Conservation (phyloP, 2,329 filamentous ascomycete genomes). For the Geosmithia putterillii region DNA sequence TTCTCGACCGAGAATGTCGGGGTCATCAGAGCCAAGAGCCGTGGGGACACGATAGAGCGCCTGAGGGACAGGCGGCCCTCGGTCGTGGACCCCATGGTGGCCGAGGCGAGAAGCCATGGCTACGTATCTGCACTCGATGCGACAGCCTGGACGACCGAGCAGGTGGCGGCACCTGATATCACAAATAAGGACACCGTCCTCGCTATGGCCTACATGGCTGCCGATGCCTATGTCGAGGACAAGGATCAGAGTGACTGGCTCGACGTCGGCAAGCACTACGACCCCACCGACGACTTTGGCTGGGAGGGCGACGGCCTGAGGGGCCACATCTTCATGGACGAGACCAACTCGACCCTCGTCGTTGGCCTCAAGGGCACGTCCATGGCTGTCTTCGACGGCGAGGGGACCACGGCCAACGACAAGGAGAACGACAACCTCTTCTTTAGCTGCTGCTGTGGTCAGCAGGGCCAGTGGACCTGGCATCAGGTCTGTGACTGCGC, state of each 20-base stretch:
- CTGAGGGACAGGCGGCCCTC: conserved; percentile 66
- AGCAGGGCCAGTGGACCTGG: conserved; percentile 84
- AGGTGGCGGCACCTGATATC: conserved; percentile 66
- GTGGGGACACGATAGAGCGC: conserved; percentile 60
- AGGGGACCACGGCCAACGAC: conserved; percentile 92
- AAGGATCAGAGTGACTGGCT: conserved; percentile 69
- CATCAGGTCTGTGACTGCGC: conserved; percentile 90
- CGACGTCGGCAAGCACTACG: conserved; percentile 67
- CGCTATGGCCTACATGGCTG: conserved; percentile 75
- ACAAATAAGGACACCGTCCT: conserved; percentile 77
- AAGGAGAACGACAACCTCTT: conserved; percentile 97
- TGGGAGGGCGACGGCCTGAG: conserved; percentile 84
- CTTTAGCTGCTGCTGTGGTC: conserved; percentile 94
- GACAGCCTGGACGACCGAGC: conserved; percentile 73
- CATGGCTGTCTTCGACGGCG: conserved; percentile 87
- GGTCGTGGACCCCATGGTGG: conserved; percentile 68
- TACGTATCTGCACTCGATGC: conserved; percentile 55
- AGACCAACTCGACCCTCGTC: conserved; percentile 73
- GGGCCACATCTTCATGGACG: conserved; percentile 85
- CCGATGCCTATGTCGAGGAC: conserved; percentile 74
- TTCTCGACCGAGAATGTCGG: conserved; percentile 36
- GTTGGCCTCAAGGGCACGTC: conserved; percentile 90
- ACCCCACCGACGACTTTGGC: conserved; percentile 80
- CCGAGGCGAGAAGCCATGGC: conserved; percentile 56
- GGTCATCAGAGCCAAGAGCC: conserved; percentile 50